Base-by-base conservation (phyloP, 495 filamentous ascomycete species). In the Glonium stellatum region DNA sequence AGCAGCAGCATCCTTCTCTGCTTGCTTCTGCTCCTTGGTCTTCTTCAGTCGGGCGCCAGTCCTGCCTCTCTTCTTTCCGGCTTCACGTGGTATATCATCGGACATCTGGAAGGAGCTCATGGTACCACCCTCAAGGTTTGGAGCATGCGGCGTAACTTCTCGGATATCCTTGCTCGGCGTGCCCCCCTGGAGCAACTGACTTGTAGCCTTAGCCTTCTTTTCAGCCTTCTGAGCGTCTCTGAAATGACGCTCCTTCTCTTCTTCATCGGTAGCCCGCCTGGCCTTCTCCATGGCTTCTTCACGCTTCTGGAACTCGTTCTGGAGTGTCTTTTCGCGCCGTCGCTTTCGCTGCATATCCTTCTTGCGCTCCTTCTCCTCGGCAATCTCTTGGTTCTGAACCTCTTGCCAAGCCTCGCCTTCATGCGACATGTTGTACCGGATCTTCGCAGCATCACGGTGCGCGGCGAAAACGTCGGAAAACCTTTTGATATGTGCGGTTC, bases 281-380 rank as follows among this genome's bases (percentile, higher is more conserved):
- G 91, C 90, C 55, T 86, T 86, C 52, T 83, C 79, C 50, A 95
- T 77, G 4, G 90, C 90, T 60, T 92, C 86, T 10, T 86, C 78
- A 63, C 92, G 88, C 74, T 95, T 92, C 66, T 91, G 85, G 67
- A 89, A 82, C 47, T 92, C 90, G 58, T 85, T 79, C 13, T 88
- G 87, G 70, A 96, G 87, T 11, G 93, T 95, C 75, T 96, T 96
- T 71, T 98, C 93, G 19, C 93, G 84, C n/a, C 93, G 86, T 23
- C 93, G 84, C 76, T 97, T 97, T 23, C 95, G 87, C 69, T 99
- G 93, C 88, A 97, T 96, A 63, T 97, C 93, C 76, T 99, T 99
- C 80, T 99, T 99, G 27, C 95, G 89, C 73, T 97, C 95, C 72
- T 97, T 99, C 70, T 99, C 93, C 51, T 93, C 90, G 57, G 87